Evolutionary conservation across 495 filamentous ascomycete genomes (phyloP).

Genomic region (Baudoinia panamericana): DNA sequence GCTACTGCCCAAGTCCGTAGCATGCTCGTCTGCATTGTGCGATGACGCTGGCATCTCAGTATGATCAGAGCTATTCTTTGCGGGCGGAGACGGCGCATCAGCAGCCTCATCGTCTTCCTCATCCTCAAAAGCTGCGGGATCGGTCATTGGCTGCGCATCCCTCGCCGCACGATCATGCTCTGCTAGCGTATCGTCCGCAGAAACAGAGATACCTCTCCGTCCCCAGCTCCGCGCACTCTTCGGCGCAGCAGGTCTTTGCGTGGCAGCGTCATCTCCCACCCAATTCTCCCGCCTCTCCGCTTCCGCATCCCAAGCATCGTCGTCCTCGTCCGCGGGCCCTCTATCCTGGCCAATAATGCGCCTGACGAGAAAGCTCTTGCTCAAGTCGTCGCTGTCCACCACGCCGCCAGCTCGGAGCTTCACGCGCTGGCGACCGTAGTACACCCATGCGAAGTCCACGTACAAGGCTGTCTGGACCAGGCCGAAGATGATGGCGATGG

Average conservation of each 20-base stretch:
- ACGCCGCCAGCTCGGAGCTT: constrained; percentile 84
- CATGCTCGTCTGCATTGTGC: neutral
- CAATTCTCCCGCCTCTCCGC: constrained; percentile 13
- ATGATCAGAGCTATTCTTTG: neutral
- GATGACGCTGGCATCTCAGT: neutral
- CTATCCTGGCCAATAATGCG: constrained; percentile 26
- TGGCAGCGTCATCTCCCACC: constrained; percentile 4
- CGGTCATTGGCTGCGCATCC: constrained; percentile 5
- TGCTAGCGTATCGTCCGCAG: constrained; percentile 20
- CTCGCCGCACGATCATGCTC: constrained; percentile 4
- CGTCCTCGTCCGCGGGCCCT: constrained; percentile 10
- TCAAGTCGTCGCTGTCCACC: constrained; percentile 83
- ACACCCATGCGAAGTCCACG: constrained; percentile 93
- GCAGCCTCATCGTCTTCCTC: constrained; percentile 17
- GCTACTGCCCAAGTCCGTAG: constrained; percentile 9
- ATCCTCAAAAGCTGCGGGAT: constrained; percentile 21
- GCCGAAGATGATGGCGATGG: constrained; percentile 69
- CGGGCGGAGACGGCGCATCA: constrained; percentile 12
- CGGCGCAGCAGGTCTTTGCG: neutral
- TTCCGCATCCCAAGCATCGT: constrained; percentile 18
- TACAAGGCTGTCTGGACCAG: constrained; percentile 84
- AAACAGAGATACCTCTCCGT: constrained; percentile 22
- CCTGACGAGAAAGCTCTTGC: constrained; percentile 62
- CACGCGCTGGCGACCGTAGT: constrained; percentile 83
- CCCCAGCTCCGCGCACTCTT: constrained; percentile 19